Evolutionary conservation across 2,329 filamentous ascomycete genomes (phyloP), one percentile per base, ranked within the genome.

Genomic region (Stemphylium lycopersici): DNA sequence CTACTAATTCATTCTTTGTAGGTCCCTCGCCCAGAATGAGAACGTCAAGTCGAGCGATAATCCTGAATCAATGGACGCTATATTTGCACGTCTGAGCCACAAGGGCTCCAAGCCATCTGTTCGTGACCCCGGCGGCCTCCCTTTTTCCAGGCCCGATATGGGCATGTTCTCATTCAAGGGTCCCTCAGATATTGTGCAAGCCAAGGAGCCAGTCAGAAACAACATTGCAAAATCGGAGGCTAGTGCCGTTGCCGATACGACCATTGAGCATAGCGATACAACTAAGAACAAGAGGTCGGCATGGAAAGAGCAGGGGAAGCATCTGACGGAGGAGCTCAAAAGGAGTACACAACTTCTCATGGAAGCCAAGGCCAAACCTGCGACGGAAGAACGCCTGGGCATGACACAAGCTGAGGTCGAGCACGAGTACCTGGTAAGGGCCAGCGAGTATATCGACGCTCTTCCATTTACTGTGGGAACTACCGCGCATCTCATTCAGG

Each of bases 41-140:
- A 8, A 16, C 40, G 6, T 43, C 32, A 20, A 16, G 24, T 3
- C 45, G n/a, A 12, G 12, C 16, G n/a, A 41, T 18, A 39, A 16
- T 2, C 34, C 26, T 3, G 60, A 56, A 20, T 52, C 49, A 6
- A 36, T 68, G 13, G 68, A 67, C 1, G 48, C 50, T 16, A 58
- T 67, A 42, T 69, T 62, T 43, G 61, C 63, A 12, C 62, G 60
- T 6, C 49, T 70, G 20, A 61, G 49, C 20, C 40, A 50, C 11
- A 46, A 33, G 26, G 37, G 13, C 5, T 11, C 47, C 6, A 7
- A 18, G n/a, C 24, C 16, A 10, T 33, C 10, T 15, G 26, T 11
- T 16, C 49, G 16, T 16, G 37, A 11, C 3, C 4, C 44, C 7
- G n/a, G 6, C n/a, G n/a, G 22, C 34, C 44, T 44, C 3, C 38